Conservation (phyloP, 2,329 filamentous ascomycete genomes). For the Phaeosphaeria sp. region DNA sequence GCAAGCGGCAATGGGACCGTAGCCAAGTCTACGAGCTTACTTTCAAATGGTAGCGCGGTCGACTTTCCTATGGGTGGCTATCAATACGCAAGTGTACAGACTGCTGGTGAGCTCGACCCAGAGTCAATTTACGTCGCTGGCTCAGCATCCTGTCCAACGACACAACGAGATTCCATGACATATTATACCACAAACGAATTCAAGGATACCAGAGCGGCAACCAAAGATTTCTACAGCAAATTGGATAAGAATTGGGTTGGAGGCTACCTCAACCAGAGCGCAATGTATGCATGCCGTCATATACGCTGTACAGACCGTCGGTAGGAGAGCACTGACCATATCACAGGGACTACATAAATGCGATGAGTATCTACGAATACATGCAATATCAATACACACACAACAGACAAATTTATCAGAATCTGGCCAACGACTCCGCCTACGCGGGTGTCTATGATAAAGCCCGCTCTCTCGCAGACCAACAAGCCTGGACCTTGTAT, state of each 20-base stretch:
- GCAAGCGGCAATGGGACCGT: conserved; percentile 25
- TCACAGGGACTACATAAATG: conserved; percentile 58
- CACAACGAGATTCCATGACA: conserved; percentile 43
- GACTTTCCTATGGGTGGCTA: conserved; percentile 62
- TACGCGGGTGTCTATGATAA: conserved; percentile 30
- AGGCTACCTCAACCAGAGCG: conserved; percentile 46
- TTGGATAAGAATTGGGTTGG: conserved; percentile 54
- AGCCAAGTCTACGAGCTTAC: conserved; percentile 45
- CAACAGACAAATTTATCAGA: conserved; percentile 52
- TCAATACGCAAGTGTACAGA: conserved; percentile 62
- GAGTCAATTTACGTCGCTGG: conserved; percentile 60
- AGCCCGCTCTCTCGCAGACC: conserved; percentile 55
- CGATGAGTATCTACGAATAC: conserved; percentile 63
- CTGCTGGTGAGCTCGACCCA: conserved; percentile 54
- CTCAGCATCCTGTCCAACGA: conserved; percentile 52
- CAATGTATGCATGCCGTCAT: conserved; percentile 24
- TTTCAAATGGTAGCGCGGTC: conserved; percentile 57
- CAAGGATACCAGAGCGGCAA: conserved; percentile 45
- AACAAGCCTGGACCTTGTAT: conserved; percentile 52
- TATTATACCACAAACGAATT: conserved; percentile 55
- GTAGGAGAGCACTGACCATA: conserved; percentile 1
- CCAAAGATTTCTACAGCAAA: conserved; percentile 53
- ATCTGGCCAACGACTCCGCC: conserved; percentile 38
- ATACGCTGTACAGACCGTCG: not conserved
- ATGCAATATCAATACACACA: conserved; percentile 61